Evolutionary conservation across 2,329 filamentous ascomycete species (phyloP).

Genomic region (Fusarium solani-melongenae): DNA sequence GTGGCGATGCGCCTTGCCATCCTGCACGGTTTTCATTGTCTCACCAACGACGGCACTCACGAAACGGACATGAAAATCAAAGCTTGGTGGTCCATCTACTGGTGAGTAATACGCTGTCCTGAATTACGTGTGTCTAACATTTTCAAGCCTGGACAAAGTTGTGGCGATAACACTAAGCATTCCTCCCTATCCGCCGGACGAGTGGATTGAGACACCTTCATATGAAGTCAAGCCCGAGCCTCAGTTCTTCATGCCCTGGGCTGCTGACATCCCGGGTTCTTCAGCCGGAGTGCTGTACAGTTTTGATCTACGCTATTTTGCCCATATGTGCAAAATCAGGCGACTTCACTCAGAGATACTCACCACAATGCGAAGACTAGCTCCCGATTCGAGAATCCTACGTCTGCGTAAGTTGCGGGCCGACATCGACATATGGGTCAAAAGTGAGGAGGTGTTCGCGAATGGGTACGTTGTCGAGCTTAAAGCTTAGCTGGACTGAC

Average conservation of each 20-base stretch:
- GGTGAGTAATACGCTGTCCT: too few species aligned
- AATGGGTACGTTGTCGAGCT: neutral
- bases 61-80: too few species aligned
- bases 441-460: neutral
- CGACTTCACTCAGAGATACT: neutral
- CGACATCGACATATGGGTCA: neutral
- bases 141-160: too few species aligned
- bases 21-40: too few species aligned
- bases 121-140: too few species aligned
- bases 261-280: neutral
- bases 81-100: too few species aligned
- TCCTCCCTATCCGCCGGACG: neutral
- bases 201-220: neutral
- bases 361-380: too few species aligned
- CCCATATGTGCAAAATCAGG: constrained; percentile 2
- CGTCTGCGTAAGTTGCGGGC: too few species aligned
- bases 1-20: too few species aligned
- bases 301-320: neutral
- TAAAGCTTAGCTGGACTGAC: neutral
- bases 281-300: neutral
- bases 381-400: too few species aligned
- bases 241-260: constrained; percentile 2
- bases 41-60: too few species aligned
- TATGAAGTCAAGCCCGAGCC: neutral
- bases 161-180: too few species aligned